These are phyloP conservation scores for Sporothrix pseudoabietina DNA, from an alignment of 2,329 filamentous ascomycete genomes.

Conservation along the genomic window DNA sequence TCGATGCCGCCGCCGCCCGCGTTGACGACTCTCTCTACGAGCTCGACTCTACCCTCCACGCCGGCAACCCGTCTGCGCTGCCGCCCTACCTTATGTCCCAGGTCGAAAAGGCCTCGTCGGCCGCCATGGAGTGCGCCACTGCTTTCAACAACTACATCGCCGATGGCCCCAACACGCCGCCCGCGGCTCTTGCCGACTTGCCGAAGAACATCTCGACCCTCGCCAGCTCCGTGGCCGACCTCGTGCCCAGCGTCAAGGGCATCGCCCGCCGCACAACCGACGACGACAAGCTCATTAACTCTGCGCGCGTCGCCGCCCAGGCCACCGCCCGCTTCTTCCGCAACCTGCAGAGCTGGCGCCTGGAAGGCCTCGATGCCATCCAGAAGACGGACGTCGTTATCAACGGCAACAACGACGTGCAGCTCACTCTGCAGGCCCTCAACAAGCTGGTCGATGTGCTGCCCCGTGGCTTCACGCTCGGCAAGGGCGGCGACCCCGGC, in stretches of 20 bases:
- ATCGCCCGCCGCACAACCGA: constrained; percentile 89
- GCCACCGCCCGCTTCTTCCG: constrained; percentile 95
- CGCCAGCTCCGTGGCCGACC: constrained; percentile 85
- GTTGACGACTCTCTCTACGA: constrained; percentile 98
- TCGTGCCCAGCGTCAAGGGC: constrained; percentile 95
- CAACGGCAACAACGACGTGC: constrained; percentile 94
- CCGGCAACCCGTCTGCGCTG: constrained; percentile 96
- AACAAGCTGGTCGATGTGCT: constrained; percentile 93
- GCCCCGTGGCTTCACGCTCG: constrained; percentile 83
- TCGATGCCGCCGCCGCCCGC: constrained; percentile 88
- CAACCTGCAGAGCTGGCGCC: constrained; percentile 85
- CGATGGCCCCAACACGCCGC: constrained; percentile 86
- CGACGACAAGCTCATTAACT: constrained; percentile 87
- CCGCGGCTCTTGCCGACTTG: constrained; percentile 58
- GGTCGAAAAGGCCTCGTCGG: constrained; percentile 93
- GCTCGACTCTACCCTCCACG: constrained; percentile 96
- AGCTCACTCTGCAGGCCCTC: constrained; percentile 88
- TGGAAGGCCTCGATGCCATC: constrained; percentile 85
- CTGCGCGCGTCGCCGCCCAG: constrained; percentile 79
- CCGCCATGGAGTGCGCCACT: constrained; percentile 94
- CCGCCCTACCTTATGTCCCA: constrained; percentile 93
- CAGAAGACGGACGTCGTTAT: constrained; percentile 97
- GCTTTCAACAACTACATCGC: constrained; percentile 99
- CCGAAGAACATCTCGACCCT: constrained; percentile 93
- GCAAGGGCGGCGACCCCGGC: constrained; percentile 79